phyloP scores from a whole-genome alignment of 352 stramenopile species.

The Blastocystis hominis region DNA sequence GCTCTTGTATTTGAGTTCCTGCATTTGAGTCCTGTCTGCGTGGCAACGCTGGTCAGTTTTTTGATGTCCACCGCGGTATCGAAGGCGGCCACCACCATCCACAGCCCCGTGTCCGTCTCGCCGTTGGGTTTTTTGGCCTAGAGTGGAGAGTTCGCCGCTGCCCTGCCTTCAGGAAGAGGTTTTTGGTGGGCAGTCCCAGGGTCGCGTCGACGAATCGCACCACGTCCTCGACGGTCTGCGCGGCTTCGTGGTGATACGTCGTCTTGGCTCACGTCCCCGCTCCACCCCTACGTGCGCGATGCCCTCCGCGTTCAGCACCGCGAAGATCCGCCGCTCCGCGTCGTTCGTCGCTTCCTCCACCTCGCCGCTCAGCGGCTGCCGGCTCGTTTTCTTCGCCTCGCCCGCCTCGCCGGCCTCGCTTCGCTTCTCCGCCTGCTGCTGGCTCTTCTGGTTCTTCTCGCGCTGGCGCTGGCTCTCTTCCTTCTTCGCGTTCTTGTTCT shows the following conservation, averaged over 20 bases:
- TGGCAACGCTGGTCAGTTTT: constrained; percentile 34
- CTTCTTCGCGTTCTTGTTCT: constrained; percentile 48
- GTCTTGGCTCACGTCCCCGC: background rate
- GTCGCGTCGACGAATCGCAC: background rate
- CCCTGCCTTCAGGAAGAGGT: constrained; percentile 50
- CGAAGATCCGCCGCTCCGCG: constrained; percentile 10
- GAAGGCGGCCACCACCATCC: constrained; percentile 24
- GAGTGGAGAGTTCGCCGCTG: background rate
- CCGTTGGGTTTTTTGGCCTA: constrained; percentile 50
- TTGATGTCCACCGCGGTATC: constrained; percentile 55
- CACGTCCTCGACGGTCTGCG: constrained; percentile 55
- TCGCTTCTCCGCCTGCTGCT: background rate
- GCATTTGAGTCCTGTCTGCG: background rate
- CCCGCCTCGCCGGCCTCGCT: background rate
- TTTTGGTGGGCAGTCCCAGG: constrained; percentile 27
- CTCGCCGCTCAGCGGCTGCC: background rate
- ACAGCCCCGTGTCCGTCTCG: background rate
- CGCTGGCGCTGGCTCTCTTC: background rate
- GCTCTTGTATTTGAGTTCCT: constrained; percentile 57
- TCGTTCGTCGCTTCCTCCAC: background rate
- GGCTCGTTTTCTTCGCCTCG: background rate
- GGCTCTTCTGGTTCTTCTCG: background rate
- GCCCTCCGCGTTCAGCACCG: constrained; percentile 12
- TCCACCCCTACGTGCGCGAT: background rate
- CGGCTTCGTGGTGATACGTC: constrained; percentile 25